Evolutionary conservation across 495 filamentous ascomycete genomes (phyloP), one percentile per base, ranked within the genome.

Genomic region (Tirmania nivea): DNA sequence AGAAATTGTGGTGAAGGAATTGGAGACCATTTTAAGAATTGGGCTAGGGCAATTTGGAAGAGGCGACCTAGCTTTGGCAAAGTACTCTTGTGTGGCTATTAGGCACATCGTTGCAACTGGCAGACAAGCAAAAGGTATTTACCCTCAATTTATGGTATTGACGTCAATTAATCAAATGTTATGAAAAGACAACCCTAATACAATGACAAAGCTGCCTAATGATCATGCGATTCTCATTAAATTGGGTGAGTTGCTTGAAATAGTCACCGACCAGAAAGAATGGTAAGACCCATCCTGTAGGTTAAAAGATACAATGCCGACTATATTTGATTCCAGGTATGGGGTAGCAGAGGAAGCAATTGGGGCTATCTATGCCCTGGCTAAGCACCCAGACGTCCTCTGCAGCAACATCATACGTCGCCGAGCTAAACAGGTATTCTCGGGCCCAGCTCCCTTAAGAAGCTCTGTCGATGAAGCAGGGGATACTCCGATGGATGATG

Each of bases 341-440:
- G 88, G 92, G 8, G 82, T 95, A n/a, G 88, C 92, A 14, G 90
- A 99, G 61, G 92, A 99, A 66, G 87, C 90, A 16, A 86, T 96
- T 60, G 81, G 85, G 55, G 90, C 90, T 35, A 94, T 99, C 56
- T 99, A 96, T 63, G 75, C 82, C n/a, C 69, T 99, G 19, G 84
- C 88, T 1, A 94, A 90, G 59, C 88, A 95, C 59, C 90, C 90
- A 0, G 90, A 99, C 67, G 81, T 80, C 34, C 73, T 99, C 20
- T 96, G 89, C 68, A 89, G 90, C 2, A 86, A 94, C 54, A 83
- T 96, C 19, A 73, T 99, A 35, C 75, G 85, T 52, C 75, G 85
- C 52, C 92, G 90, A 69, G 94, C 90, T 0, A 84, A 73, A 60
- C 70, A 74, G 20, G 86, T 95, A 6, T 99, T 99, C 58, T 60